Evolutionary conservation across 225 moss, liverwort and hornwort species (phyloP).

Genomic region (Marchantia paleacea): DNA sequence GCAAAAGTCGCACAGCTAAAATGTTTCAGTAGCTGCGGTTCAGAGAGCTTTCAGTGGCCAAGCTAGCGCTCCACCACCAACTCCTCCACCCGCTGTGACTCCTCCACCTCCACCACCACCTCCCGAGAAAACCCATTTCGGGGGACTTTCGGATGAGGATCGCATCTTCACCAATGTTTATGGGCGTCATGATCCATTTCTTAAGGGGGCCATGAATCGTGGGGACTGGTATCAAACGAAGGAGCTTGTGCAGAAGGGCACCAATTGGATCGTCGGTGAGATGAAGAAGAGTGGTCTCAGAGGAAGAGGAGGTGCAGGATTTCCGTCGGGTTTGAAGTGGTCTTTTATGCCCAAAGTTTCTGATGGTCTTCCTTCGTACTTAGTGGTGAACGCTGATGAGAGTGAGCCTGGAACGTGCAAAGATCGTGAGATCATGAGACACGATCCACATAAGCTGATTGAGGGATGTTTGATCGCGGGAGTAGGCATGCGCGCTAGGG

Average conservation of each 20-base stretch:
- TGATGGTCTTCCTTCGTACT: conserved; percentile 79
- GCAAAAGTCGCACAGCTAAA: conserved; percentile 26
- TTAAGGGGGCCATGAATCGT: conserved; percentile 62
- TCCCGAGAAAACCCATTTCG: conserved; percentile 64
- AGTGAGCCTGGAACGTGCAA: conserved; percentile 97
- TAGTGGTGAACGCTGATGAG: conserved; percentile 95
- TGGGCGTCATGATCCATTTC: conserved; percentile 76
- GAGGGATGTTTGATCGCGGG: conserved; percentile 95
- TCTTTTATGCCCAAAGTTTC: conserved; percentile 96
- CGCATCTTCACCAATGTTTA: conserved; percentile 91
- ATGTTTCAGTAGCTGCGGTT: conserved; percentile 1
- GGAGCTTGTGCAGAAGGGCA: conserved; percentile 76
- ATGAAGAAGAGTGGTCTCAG: conserved; percentile 88
- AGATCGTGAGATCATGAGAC: conserved; percentile 92
- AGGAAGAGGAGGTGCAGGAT: conserved; percentile 89
- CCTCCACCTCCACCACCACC: conserved; percentile 74
- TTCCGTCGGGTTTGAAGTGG: conserved; percentile 93
- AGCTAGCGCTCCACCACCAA: conserved; percentile 37
- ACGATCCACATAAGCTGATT: conserved; percentile 92
- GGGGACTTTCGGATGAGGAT: conserved; percentile 67
- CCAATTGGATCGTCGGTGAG: conserved; percentile 96
- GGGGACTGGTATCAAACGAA: conserved; percentile 89
- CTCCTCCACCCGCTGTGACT: conserved; percentile 39
- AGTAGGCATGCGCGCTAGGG: conserved; percentile 87
- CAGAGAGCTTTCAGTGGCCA: conserved; percentile 57